Base-by-base conservation (phyloP, 2,329 filamentous ascomycete species). In the Claviceps cyperi region DNA sequence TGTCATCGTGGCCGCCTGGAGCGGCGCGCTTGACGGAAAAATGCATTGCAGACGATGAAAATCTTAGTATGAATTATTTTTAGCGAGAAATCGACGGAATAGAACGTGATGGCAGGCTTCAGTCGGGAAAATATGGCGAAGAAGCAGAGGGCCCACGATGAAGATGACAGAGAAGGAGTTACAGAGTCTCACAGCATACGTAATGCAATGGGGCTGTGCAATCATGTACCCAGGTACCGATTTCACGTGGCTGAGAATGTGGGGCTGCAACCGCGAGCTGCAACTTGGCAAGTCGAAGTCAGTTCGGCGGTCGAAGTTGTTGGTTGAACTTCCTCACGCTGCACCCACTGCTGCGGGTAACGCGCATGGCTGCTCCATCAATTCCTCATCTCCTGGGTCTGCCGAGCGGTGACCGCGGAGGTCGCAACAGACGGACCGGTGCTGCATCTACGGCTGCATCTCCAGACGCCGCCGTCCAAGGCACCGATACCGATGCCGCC, bases 401-500 rank as follows among this genome's bases (percentile, higher is more conserved):
- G 68, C 39, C 39, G 68, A 59, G 66, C 68, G 57, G 21, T 13
- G 39, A 55, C 50, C 56, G 72, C 57, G 51, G 53, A 14, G 53
- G 64, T n/a, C 53, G 68, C 67, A 59, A 57, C 49, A 55, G 58
- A n/a, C 57, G 62, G 49, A 60, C 59, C 2, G 53, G 60, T 49
- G 64, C 60, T 49, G 58, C 58, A 55, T 57, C 55, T 48, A 50
- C 59, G 21, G 56, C 61, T n/a, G 56, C 61, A 41, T 67, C 68
- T 45, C 81, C 83, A 57, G 90, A 97, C 66, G 72, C 75, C 52
- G 77, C 84, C 40, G 83, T 98, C 51, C 91, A 94, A 65, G 81
- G 82, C 55, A 98, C 92, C 3, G 92, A 98, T 66, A 82, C 83
- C 53, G 92, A 98, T 70, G 92, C 92, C 24, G 87, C 87, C 52